phyloP scores from a whole-genome alignment of 257 asterid species.

The Penstemon barbatus region DNA sequence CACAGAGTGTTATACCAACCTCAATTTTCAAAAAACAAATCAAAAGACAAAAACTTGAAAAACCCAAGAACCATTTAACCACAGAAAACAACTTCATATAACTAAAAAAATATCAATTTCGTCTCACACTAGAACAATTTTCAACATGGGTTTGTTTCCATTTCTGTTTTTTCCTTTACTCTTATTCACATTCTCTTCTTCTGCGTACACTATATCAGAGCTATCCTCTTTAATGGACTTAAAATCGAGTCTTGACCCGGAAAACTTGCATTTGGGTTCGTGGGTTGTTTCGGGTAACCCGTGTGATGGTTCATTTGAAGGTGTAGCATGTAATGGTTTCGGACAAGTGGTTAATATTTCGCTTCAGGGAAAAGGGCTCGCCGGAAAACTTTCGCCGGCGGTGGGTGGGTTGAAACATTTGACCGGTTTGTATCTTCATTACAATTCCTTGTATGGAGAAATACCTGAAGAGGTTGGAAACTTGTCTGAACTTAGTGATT shows the following conservation, averaged over 20 bases:
- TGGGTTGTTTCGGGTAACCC: conserved; percentile 75
- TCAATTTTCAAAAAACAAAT: conserved; percentile 22
- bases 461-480: conserved; percentile 65
- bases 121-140: conserved; percentile 6
- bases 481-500: conserved; percentile 64
- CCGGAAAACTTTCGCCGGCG: conserved; percentile 76
- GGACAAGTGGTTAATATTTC: conserved; percentile 82
- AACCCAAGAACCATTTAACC: conserved; percentile 28
- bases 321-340: conserved; percentile 73
- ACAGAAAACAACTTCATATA: conserved; percentile 20
- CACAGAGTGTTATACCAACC: conserved; percentile 19
- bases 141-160: conserved; percentile 44
- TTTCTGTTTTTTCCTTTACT: conserved; percentile 33
- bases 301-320: conserved; percentile 74
- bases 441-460: conserved; percentile 69
- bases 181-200: conserved; percentile 36
- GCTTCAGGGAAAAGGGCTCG: conserved; percentile 84
- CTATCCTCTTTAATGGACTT: conserved; percentile 58
- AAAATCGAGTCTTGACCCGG: conserved; percentile 80
- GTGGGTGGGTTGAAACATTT: conserved; percentile 61
- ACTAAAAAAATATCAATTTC: not conserved
- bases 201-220: conserved; percentile 44
- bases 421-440: conserved; percentile 89
- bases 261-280: conserved; percentile 52
- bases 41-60: conserved; percentile 28